Evolutionary conservation across 805 yeast species (phyloP), one percentile per base, ranked within the genome.

Genomic region (Candida andamanensis): DNA sequence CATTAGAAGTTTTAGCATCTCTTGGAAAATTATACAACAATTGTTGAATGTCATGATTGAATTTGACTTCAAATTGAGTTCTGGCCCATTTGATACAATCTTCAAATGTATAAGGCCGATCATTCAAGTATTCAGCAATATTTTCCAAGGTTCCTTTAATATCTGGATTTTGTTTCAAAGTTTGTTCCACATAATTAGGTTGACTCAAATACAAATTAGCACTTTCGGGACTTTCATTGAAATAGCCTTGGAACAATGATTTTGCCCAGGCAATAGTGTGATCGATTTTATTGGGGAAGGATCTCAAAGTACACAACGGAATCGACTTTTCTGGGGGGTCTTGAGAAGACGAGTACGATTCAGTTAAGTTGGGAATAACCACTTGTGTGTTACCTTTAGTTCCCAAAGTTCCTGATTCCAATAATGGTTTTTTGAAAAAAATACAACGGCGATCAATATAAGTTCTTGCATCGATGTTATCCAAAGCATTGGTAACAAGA

Each of bases 241-340:
- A 92, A 52, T 78, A 86, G 14, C 92, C 95, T 68, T 84, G 92
- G 72, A 92, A 92, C 53, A 86, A 69, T 13, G 87, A 79, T 64
- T 94, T 94, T 11, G 97, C 95, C 99, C 99, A 92, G 5, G 98
- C 97, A 63, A 92, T 92, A 1, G 99, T 92, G 55, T 92, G 99
- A 56, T 92, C 99, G 49, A 92, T 92, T 63, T 90, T 90, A 61
- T 87, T 85, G 36, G 99, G 99, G 80, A 92, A 92, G 3, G 95
- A 85, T 63, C 97, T 80, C 54, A 92, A 72, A 2, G 99, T 92
- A 73, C 99, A 92, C 51, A 92, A 72, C 19, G 99, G 99, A 52
- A 92, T 89, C 3, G 95, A 79, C 62, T 87, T 87, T 67, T 92
- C 99, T 23, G 99, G 99, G 26, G 99, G 98, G 62, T 92, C 99